Evolutionary conservation across 345 rosid genomes (phyloP).

Genomic region (Citrus maxima): DNA sequence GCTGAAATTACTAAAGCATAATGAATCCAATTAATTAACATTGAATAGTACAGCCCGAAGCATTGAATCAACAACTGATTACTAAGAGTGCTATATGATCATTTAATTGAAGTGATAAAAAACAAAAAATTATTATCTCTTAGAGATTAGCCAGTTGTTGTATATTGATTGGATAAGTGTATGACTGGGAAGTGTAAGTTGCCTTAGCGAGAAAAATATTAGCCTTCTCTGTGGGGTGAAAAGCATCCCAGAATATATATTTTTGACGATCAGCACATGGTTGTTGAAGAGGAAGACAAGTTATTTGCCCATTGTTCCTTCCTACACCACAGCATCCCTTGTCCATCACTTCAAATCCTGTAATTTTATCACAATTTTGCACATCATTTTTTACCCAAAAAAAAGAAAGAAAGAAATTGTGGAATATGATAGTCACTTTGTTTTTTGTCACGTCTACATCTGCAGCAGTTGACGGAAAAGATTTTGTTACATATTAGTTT

Average conservation of each 20-base stretch:
- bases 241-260: conserved; percentile 91
- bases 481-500: too few relatives aligned
- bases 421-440: too few relatives aligned
- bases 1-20: not conserved
- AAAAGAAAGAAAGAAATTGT: too few relatives aligned
- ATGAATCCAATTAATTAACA: not conserved
- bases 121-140: not conserved
- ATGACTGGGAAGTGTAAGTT: conserved; percentile 44
- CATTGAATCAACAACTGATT: not conserved
- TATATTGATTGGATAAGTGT: conserved; percentile 68
- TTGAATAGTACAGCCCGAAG: not conserved
- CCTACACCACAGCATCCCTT: conserved; percentile 97
- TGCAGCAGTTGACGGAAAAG: too few relatives aligned
- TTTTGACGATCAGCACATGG: conserved; percentile 59
- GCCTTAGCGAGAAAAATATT: conserved; percentile 56
- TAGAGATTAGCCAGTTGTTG: conserved; percentile 61
- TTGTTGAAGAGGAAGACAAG: conserved; percentile 78
- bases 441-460: too few relatives aligned
- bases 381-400: not conserved
- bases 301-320: conserved; percentile 85
- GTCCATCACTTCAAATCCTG: conserved; percentile 82
- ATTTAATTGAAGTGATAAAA: too few relatives aligned
- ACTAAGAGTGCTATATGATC: too few relatives aligned
- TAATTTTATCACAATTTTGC: not conserved
- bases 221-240: conserved; percentile 81